These are phyloP conservation scores for Alnus rubra DNA, from an alignment of 306 rosid genomes.

Conservation along the genomic window DNA sequence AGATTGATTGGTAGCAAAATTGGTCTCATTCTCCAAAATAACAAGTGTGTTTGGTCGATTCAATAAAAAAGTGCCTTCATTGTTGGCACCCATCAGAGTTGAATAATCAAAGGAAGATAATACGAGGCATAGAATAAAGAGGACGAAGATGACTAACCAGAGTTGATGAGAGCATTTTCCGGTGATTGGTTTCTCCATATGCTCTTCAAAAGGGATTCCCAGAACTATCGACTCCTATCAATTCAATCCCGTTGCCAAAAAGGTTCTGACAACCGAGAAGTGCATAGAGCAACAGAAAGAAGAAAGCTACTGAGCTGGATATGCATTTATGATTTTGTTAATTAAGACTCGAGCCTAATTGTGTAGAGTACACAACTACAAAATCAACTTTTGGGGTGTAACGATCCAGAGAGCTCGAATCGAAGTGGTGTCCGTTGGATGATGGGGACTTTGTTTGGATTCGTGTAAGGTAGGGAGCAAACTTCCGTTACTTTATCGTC, in stretches of 20 bases:
- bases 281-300: not conserved
- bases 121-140: constrained; percentile 38
- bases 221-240: not conserved
- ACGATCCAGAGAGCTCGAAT: too few species aligned
- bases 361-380: too few species aligned
- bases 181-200: constrained; percentile 41
- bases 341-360: too few species aligned
- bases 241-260: not conserved
- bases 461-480: not conserved
- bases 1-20: not conserved
- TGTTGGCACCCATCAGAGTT: constrained; percentile 27
- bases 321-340: not conserved
- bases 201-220: not conserved
- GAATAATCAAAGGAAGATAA: constrained; percentile 47
- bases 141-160: constrained; percentile 48
- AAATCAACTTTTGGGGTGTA: too few species aligned
- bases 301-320: not conserved
- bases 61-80: constrained; percentile 22
- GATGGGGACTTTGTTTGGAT: not conserved
- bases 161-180: constrained; percentile 39
- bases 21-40: constrained; percentile 18
- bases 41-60: constrained; percentile 23
- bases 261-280: not conserved
- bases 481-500: constrained; percentile 6
- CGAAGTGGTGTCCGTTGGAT: not conserved